Evolutionary conservation across 495 filamentous ascomycete species (phyloP).

Genomic region (Hyaloscypha bicolor): DNA sequence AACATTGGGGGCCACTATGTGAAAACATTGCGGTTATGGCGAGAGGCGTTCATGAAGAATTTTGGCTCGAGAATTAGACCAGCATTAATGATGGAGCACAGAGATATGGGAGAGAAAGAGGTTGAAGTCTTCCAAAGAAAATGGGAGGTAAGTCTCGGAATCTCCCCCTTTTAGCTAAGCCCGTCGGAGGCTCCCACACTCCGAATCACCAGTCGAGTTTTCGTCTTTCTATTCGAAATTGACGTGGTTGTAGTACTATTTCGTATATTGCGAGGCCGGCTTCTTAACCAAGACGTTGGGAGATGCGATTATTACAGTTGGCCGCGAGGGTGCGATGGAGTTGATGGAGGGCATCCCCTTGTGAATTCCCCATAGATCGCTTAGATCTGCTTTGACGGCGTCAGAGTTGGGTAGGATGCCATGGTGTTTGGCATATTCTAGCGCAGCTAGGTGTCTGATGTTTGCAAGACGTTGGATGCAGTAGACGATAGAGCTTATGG

Average conservation of each 20-base stretch:
- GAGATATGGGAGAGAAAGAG: constrained; percentile 55
- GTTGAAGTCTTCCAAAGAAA: constrained; percentile 67
- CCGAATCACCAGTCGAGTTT: not conserved
- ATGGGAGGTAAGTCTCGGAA: constrained; percentile 56
- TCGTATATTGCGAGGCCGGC: constrained; percentile 72
- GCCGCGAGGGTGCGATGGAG: constrained; percentile 65
- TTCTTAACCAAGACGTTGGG: constrained; percentile 70
- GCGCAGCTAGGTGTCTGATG: not conserved
- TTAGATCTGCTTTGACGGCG: not conserved
- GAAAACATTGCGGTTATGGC: constrained; percentile 68
- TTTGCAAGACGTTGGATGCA: constrained; percentile 7
- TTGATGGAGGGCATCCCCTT: constrained; percentile 68
- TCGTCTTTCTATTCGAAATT: not conserved
- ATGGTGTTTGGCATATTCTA: not conserved
- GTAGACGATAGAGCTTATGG: not conserved
- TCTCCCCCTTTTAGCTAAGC: not conserved
- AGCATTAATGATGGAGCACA: constrained; percentile 54
- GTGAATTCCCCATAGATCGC: constrained; percentile 32
- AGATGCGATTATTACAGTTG: constrained; percentile 69
- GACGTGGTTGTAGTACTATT: constrained; percentile 60
- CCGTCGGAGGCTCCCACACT: not conserved
- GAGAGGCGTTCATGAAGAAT: constrained; percentile 60
- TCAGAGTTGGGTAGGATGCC: not conserved
- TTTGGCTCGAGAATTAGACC: constrained; percentile 60
- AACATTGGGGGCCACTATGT: constrained; percentile 74